Evolutionary conservation across 768 basidiomycete species (phyloP).

Genomic region (Kwoniella dejecticola): DNA sequence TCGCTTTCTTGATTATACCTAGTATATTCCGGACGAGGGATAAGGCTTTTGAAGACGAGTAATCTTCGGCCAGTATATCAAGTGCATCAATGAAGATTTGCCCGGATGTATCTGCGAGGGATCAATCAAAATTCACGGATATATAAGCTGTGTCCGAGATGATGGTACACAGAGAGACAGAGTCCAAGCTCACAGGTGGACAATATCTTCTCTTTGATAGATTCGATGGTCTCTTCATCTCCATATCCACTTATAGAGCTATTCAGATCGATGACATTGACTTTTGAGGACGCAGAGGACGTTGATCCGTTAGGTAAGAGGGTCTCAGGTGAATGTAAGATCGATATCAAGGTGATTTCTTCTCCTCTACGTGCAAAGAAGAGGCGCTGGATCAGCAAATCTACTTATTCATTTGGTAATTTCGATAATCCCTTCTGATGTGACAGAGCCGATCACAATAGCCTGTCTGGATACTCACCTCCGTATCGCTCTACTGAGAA

Average conservation of each 20-base stretch:
- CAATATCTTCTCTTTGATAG: constrained; percentile 13
- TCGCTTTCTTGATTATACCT: constrained; percentile 25
- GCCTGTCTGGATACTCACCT: constrained; percentile 24
- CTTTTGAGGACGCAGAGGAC: neutral
- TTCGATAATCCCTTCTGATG: too few relatives aligned
- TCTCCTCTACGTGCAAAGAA: constrained; percentile 9
- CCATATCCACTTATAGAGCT: constrained; percentile 30
- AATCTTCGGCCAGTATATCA: constrained; percentile 49
- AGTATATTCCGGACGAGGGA: constrained; percentile 34
- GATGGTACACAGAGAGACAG: constrained; percentile 1
- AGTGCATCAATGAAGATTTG: constrained; percentile 51
- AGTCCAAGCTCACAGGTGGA: constrained; percentile 31
- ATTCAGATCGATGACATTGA: constrained; percentile 39
- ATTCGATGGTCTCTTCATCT: constrained; percentile 1
- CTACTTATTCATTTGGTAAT: too few relatives aligned
- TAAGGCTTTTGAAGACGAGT: constrained; percentile 22
- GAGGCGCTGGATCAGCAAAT: too few relatives aligned
- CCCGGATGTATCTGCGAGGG: constrained; percentile 23
- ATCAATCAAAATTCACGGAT: too few relatives aligned
- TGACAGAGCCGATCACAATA: neutral
- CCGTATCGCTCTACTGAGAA: constrained; percentile 29
- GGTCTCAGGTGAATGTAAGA: constrained; percentile 29
- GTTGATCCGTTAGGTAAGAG: constrained; percentile 18
- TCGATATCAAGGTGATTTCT: constrained; percentile 31
- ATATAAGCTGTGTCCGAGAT: constrained; percentile 1